These are phyloP conservation scores for Nannochloropsis salina DNA, from an alignment of 108 stramenopile genomes.

Conservation along the genomic window DNA sequence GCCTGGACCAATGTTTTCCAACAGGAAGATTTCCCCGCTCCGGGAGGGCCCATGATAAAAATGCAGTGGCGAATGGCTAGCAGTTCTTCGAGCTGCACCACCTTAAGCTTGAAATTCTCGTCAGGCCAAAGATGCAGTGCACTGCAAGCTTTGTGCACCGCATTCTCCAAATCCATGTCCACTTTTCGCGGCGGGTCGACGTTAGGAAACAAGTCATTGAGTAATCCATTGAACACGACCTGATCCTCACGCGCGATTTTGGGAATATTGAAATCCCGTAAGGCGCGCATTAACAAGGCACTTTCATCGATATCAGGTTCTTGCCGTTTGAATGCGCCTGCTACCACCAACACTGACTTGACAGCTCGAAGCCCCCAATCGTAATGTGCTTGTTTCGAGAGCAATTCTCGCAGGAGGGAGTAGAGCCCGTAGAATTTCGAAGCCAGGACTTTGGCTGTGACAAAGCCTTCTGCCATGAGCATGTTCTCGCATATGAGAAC, in stretches of 20 bases:
- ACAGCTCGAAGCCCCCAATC: slow-evolving; percentile 69
- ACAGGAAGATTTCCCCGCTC: slow-evolving; percentile 67
- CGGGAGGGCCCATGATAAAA: slow-evolving; percentile 66
- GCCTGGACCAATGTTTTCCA: slow-evolving; percentile 68
- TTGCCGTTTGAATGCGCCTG: slow-evolving; percentile 60
- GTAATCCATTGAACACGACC: slow-evolving; percentile 60
- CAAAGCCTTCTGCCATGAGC: slow-evolving; percentile 69
- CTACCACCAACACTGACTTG: slow-evolving; percentile 64
- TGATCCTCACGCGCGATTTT: slow-evolving; percentile 65
- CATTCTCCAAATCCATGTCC: slow-evolving; percentile 51
- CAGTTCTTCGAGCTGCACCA: slow-evolving; percentile 66
- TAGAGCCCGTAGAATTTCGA: slow-evolving; percentile 66
- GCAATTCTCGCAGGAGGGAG: slow-evolving; percentile 60
- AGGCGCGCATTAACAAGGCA: slow-evolving; percentile 62
- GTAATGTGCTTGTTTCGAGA: slow-evolving; percentile 65
- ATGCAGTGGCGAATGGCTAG: slow-evolving; percentile 64
- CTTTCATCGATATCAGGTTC: slow-evolving; percentile 60
- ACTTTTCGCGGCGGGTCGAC: slow-evolving; percentile 58
- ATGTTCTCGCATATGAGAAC: slow-evolving; percentile 71
- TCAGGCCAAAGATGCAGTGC: slow-evolving; percentile 58
- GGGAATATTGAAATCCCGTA: slow-evolving; percentile 65
- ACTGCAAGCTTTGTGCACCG: slow-evolving; percentile 47
- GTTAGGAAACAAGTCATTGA: slow-evolving; percentile 63
- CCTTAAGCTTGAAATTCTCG: slow-evolving; percentile 58
- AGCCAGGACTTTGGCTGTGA: slow-evolving; percentile 61